phyloP scores from a whole-genome alignment of 2,329 filamentous ascomycete species.

The Emmonsiellopsis sp. region DNA sequence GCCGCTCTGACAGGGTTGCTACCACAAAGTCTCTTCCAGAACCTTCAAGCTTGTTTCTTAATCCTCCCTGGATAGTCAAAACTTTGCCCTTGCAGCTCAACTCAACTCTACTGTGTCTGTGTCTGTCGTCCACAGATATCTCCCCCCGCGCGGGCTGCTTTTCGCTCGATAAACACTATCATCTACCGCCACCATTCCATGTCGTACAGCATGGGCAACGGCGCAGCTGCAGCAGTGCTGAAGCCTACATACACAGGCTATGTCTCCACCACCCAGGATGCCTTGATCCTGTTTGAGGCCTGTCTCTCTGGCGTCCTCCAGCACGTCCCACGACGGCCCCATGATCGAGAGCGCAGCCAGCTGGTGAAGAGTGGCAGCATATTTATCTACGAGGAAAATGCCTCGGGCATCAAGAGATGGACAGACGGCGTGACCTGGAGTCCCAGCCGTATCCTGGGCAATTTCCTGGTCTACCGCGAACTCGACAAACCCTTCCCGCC shows the following conservation, averaged over 20 bases:
- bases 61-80: constrained; percentile 5
- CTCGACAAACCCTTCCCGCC: constrained; percentile 68
- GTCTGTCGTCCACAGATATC: background rate
- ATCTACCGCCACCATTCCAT: constrained; percentile 14
- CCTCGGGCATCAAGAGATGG: constrained; percentile 89
- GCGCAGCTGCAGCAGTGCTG: constrained; percentile 41
- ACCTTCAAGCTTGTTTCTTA: constrained; percentile 11
- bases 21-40: constrained; percentile 10
- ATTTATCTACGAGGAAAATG: constrained; percentile 86
- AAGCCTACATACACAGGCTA: constrained; percentile 60
- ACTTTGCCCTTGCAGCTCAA: constrained; percentile 9
- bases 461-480: constrained; percentile 79
- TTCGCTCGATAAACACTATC: no score
- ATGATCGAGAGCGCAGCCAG: constrained; percentile 69
- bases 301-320: constrained; percentile 61
- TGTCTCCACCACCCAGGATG: constrained; percentile 63
- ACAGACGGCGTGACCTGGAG: constrained; percentile 89
- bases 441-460: constrained; percentile 74
- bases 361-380: constrained; percentile 78
- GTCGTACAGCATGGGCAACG: constrained; percentile 31
- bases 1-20: constrained; percentile 6
- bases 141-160: constrained; percentile 13
- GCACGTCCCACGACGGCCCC: constrained; percentile 74
- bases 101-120: constrained; percentile 5
- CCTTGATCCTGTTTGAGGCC: constrained; percentile 70